Conservation (phyloP, 345 rosid genomes). For the Erysimum cheiranthoides region DNA sequence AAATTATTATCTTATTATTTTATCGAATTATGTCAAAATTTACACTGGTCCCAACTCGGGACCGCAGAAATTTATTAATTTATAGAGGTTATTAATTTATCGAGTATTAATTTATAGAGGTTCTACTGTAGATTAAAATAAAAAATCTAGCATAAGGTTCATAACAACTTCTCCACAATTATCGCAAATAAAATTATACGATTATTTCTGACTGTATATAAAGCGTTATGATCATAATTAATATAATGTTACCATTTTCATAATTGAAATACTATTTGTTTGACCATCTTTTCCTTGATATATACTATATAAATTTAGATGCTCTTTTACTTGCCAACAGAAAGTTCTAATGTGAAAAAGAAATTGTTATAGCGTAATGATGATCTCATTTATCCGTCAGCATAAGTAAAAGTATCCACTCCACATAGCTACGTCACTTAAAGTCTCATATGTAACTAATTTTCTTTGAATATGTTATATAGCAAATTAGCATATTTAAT, state of each 20-base stretch:
- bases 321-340: slow-evolving; percentile 30
- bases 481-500: background rate
- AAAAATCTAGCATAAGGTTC: slow-evolving; percentile 7
- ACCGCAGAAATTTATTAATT: too few species aligned
- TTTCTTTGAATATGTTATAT: background rate
- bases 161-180: slow-evolving; percentile 40
- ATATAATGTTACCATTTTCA: slow-evolving; percentile 9
- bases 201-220: slow-evolving; percentile 1
- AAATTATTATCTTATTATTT: too few species aligned
- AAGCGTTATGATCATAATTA: background rate
- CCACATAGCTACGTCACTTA: slow-evolving; percentile 13
- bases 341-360: slow-evolving; percentile 32
- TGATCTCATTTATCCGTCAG: slow-evolving; percentile 37
- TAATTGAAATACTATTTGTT: slow-evolving; percentile 20
- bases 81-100: too few species aligned
- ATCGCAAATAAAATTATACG: slow-evolving; percentile 26
- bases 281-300: slow-evolving; percentile 28
- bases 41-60: too few species aligned
- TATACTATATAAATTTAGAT: slow-evolving; percentile 1
- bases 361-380: slow-evolving; percentile 20
- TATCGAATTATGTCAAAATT: too few species aligned
- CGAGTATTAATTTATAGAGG: too few species aligned
- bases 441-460: background rate
- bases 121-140: too few species aligned
- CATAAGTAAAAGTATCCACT: slow-evolving; percentile 20